phyloP scores from a whole-genome alignment of 108 stramenopile genomes.

The Fragilaria radians region DNA sequence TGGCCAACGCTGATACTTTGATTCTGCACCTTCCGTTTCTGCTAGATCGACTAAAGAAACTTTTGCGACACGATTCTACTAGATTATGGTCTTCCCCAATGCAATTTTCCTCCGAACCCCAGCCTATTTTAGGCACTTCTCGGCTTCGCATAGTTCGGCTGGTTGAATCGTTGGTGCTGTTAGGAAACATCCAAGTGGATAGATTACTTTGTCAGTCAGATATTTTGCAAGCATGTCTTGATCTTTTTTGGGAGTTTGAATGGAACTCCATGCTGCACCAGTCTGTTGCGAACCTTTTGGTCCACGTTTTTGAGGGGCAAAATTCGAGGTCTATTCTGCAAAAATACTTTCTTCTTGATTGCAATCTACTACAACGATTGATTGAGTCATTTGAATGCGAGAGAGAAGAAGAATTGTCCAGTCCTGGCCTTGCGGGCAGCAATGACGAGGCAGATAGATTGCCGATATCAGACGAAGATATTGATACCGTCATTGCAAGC shows the following conservation, averaged over 20 bases:
- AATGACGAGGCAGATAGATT: neutral
- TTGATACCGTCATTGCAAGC: slow-evolving; percentile 54
- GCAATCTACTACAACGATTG: slow-evolving; percentile 74
- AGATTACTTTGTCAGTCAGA: slow-evolving; percentile 49
- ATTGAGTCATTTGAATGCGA: slow-evolving; percentile 70
- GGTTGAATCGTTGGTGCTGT: slow-evolving; percentile 74
- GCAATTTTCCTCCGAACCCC: slow-evolving; percentile 58
- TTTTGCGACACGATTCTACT: slow-evolving; percentile 43
- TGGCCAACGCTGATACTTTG: slow-evolving; percentile 29
- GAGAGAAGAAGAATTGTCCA: neutral
- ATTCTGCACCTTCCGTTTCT: slow-evolving; percentile 42
- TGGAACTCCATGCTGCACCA: slow-evolving; percentile 95
- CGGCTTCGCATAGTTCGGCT: slow-evolving; percentile 77
- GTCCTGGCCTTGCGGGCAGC: neutral
- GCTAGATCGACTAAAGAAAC: slow-evolving; percentile 28
- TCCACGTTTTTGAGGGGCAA: slow-evolving; percentile 84
- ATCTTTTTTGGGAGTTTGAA: slow-evolving; percentile 92
- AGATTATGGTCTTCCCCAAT: slow-evolving; percentile 50
- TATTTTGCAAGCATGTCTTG: slow-evolving; percentile 72
- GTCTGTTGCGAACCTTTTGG: slow-evolving; percentile 86
- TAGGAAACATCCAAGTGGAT: slow-evolving; percentile 65
- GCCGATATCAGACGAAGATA: slow-evolving; percentile 66
- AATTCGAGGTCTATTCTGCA: slow-evolving; percentile 71
- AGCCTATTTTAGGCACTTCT: slow-evolving; percentile 62
- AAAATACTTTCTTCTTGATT: slow-evolving; percentile 69